These are phyloP conservation scores for Leccinum aurantiacum DNA, from an alignment of 768 basidiomycete genomes.

Conservation along the genomic window DNA sequence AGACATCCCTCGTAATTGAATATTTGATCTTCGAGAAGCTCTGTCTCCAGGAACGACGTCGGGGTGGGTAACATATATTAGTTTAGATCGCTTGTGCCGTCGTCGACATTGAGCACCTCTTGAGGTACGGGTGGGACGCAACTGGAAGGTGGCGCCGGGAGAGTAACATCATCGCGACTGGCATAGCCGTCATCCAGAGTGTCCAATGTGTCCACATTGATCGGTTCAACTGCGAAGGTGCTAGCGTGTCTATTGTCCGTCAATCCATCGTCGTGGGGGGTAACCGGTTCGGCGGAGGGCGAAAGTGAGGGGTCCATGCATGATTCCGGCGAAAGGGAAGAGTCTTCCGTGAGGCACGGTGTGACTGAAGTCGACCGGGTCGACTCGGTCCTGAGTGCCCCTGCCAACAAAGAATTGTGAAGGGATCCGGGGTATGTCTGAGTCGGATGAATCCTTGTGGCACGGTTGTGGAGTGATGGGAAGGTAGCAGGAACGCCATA, in stretches of 20 bases:
- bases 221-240: background rate
- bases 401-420: background rate
- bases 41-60: background rate
- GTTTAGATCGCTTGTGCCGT: background rate
- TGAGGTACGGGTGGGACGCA: background rate
- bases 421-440: background rate
- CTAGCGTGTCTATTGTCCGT: background rate
- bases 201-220: background rate
- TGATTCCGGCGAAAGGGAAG: background rate
- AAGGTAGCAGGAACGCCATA: background rate
- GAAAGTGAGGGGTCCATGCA: background rate
- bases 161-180: background rate
- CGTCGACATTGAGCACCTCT: background rate
- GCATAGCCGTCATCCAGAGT: background rate
- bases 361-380: background rate
- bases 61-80: background rate
- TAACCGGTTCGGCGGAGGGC: background rate
- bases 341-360: background rate
- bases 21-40: conserved; percentile 1
- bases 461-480: background rate
- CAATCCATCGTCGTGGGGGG: background rate
- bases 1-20: conserved; percentile 6
- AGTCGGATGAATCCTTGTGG: background rate
- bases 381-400: too few relatives aligned
- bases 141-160: background rate